These are phyloP conservation scores for Neonectria sp. DNA, from an alignment of 2,329 filamentous ascomycete genomes.

Conservation along the genomic window DNA sequence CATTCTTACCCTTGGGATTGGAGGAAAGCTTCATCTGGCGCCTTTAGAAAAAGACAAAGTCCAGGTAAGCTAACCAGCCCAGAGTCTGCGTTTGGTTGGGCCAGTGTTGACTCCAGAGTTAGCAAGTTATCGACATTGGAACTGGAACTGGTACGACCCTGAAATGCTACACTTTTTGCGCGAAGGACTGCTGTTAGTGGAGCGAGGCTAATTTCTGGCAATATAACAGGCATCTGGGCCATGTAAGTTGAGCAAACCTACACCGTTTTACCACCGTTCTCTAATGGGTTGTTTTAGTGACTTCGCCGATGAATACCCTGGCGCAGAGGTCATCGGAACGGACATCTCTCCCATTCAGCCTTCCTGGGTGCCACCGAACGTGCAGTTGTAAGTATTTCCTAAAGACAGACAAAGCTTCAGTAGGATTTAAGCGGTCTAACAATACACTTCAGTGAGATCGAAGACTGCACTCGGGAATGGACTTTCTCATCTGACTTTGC, in stretches of 20 bases:
- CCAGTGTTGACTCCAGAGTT: slow-evolving; percentile 24
- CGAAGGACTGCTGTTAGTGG: background rate
- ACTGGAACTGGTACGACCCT: slow-evolving; percentile 66
- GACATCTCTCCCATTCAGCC: slow-evolving; percentile 72
- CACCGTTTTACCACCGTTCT: fast-evolving
- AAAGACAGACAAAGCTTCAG: fast-evolving
- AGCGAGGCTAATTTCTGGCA: background rate
- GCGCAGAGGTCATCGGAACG: slow-evolving; percentile 63
- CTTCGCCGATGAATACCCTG: slow-evolving; percentile 59
- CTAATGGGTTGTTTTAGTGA: slow-evolving; percentile 58
- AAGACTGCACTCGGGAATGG: slow-evolving; percentile 52
- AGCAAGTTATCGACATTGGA: slow-evolving; percentile 62
- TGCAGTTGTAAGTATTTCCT: slow-evolving; percentile 55
- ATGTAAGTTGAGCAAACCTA: slow-evolving; percentile 50
- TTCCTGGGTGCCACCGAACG: slow-evolving; percentile 61
- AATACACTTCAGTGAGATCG: slow-evolving; percentile 26
- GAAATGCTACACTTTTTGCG: background rate
- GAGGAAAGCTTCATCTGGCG: slow-evolving; percentile 40
- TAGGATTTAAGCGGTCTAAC: background rate
- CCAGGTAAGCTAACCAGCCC: slow-evolving; percentile 24
- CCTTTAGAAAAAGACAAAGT: slow-evolving; percentile 42
- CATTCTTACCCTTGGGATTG: slow-evolving; percentile 40
- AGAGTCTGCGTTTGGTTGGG: background rate
- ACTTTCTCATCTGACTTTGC: slow-evolving; percentile 55
- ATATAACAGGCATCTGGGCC: slow-evolving; percentile 60